These are phyloP conservation scores for Yarrowia hollandica DNA, from an alignment of 805 yeast genomes.

Conservation along the genomic window DNA sequence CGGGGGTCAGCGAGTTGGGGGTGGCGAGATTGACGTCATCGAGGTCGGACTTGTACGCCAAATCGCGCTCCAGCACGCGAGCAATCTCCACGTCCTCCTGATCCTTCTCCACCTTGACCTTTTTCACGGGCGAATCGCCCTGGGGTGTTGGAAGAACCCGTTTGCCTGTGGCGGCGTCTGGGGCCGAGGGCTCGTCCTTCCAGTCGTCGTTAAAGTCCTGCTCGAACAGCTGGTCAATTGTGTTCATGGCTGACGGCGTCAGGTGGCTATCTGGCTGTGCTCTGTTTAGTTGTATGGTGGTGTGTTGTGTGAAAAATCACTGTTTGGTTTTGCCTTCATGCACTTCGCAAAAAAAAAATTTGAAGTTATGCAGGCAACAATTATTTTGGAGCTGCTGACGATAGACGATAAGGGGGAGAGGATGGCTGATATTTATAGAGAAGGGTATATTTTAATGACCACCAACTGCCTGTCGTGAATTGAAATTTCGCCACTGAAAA, in stretches of 20 bases:
- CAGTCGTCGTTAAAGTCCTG: conserved; percentile 28
- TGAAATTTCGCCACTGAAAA: no score
- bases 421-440: neutral
- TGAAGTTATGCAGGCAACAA: conserved; percentile 17
- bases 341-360: conserved; percentile 8
- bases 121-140: neutral
- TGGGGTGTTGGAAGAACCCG: no score
- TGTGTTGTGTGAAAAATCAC: neutral
- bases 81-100: conserved; percentile 5
- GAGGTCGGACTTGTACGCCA: conserved; percentile 6
- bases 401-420: neutral
- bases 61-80: conserved; percentile 10
- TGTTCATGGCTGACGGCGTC: conserved; percentile 25
- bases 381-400: neutral
- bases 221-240: conserved; percentile 29
- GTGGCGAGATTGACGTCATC: conserved; percentile 20
- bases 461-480: no score
- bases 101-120: neutral
- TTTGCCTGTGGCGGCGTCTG: no score
- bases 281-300: neutral
- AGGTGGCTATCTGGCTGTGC: neutral
- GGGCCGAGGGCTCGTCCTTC: neutral
- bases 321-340: neutral
- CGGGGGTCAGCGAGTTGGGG: conserved; percentile 18
- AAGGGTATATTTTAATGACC: no score